Conservation (phyloP, 2,329 filamentous ascomycete species). For the Fusarium robinianum region DNA sequence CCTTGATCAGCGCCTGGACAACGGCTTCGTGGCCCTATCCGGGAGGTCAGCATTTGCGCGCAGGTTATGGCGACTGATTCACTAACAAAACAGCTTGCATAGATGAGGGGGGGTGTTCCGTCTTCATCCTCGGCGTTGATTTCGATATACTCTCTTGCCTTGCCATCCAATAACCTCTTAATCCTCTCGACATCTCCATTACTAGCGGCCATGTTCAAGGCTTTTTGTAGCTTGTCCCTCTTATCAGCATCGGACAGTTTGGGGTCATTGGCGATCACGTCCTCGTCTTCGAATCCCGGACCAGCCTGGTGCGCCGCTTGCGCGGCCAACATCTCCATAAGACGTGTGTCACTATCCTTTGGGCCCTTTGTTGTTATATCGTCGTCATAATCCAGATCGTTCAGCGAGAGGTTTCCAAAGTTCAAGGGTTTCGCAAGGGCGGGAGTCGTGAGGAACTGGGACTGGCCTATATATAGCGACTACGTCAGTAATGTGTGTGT, state of each 20-base stretch:
- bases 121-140: constrained; percentile 90
- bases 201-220: constrained; percentile 91
- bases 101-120: constrained; percentile 94
- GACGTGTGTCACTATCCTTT: constrained; percentile 78
- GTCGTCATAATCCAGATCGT: constrained; percentile 77
- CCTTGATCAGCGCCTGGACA: constrained; percentile 80
- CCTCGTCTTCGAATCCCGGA: constrained; percentile 75
- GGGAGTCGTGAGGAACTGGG: constrained; percentile 89
- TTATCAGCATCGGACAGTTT: constrained; percentile 78
- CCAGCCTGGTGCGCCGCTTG: constrained; percentile 83
- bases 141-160: constrained; percentile 76
- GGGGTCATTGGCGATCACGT: constrained; percentile 74
- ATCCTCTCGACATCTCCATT: constrained; percentile 91
- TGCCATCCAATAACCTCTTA: constrained; percentile 72
- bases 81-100: constrained; percentile 93
- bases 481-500: constrained; percentile 36
- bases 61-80: neutral
- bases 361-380: constrained; percentile 57
- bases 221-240: constrained; percentile 78
- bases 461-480: constrained; percentile 69
- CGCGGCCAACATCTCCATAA: constrained; percentile 95
- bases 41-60: constrained; percentile 7
- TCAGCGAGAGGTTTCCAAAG: constrained; percentile 80
- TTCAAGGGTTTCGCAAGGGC: constrained; percentile 81
- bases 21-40: constrained; percentile 82